A percentile compares a stretch with the other conserved stretches of the same genome.
phyloP scores from a whole-genome alignment of 2,329 filamentous ascomycete species.

The Ceratocystis cubensis region DNA sequence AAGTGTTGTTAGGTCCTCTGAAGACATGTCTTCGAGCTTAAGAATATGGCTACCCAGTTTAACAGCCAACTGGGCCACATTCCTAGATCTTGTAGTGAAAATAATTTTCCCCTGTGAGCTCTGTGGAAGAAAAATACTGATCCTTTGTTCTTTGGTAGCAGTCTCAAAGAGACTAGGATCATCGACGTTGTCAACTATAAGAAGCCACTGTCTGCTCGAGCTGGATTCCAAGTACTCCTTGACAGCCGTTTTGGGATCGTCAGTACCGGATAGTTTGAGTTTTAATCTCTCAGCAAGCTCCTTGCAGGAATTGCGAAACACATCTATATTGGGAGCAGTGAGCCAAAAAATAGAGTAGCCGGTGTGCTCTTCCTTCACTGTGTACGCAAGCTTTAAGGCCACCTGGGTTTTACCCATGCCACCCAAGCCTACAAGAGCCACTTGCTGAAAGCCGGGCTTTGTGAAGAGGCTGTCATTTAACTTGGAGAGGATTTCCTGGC shows the following conservation, averaged over 20 bases:
- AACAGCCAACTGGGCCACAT: not conserved
- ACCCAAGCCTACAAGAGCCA: not conserved
- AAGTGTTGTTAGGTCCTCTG: not conserved
- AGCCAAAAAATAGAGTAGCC: not conserved
- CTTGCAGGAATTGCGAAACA: not conserved
- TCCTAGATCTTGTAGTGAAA: constrained; percentile 9
- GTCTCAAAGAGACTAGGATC: constrained; percentile 11
- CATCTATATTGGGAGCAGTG: not conserved
- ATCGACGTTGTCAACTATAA: constrained; percentile 25
- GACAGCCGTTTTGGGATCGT: constrained; percentile 13
- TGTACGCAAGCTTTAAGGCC: not conserved
- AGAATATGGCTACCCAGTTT: not conserved
- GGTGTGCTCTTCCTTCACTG: not conserved
- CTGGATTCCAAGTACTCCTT: constrained; percentile 21
- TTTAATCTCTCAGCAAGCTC: not conserved
- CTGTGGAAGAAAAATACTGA: constrained; percentile 26
- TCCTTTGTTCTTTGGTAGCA: not conserved
- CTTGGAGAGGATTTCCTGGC: not conserved
- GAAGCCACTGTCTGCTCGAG: constrained; percentile 23
- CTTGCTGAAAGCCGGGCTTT: not conserved
- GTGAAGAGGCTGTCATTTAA: not conserved
- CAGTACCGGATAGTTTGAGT: not conserved
- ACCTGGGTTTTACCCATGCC: not conserved
- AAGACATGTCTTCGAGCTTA: not conserved
- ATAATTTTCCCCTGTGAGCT: constrained; percentile 14